These are phyloP conservation scores for Colletotrichum liaoningense DNA, from an alignment of 2,329 filamentous ascomycete genomes.

Conservation along the genomic window DNA sequence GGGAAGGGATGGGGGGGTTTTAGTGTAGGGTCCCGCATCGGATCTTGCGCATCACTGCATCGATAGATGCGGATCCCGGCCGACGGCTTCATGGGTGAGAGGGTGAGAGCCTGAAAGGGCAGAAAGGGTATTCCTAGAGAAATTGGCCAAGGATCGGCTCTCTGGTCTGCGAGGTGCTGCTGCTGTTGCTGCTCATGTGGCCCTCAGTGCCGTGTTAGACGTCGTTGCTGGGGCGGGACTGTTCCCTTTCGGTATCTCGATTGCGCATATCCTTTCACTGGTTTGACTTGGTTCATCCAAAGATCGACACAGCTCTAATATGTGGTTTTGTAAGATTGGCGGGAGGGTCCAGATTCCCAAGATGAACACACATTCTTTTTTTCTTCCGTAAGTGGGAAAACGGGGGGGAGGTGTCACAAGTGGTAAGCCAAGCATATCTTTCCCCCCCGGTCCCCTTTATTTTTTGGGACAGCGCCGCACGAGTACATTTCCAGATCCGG, in stretches of 20 bases:
- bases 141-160: background rate
- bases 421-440: background rate
- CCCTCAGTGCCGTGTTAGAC: background rate
- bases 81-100: background rate
- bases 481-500: background rate
- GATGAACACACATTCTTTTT: background rate
- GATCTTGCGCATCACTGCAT: conserved; percentile 10
- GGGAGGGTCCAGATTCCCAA: background rate
- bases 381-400: background rate
- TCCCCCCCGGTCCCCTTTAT: background rate
- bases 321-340: background rate
- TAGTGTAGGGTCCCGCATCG: background rate
- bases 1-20: background rate
- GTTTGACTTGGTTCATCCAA: background rate
- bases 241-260: background rate
- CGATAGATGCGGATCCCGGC: conserved; percentile 1
- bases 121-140: background rate
- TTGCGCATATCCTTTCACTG: background rate
- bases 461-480: background rate
- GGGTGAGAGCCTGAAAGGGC: background rate
- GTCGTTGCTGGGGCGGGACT: background rate
- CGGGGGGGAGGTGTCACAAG: background rate
- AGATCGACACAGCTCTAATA: background rate
- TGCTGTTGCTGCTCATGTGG: background rate
- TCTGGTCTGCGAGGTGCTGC: background rate